Evolutionary conservation across 2,329 filamentous ascomycete species (phyloP), one percentile per base, ranked within the genome.

Genomic region (Pseudocercospora vitis): DNA sequence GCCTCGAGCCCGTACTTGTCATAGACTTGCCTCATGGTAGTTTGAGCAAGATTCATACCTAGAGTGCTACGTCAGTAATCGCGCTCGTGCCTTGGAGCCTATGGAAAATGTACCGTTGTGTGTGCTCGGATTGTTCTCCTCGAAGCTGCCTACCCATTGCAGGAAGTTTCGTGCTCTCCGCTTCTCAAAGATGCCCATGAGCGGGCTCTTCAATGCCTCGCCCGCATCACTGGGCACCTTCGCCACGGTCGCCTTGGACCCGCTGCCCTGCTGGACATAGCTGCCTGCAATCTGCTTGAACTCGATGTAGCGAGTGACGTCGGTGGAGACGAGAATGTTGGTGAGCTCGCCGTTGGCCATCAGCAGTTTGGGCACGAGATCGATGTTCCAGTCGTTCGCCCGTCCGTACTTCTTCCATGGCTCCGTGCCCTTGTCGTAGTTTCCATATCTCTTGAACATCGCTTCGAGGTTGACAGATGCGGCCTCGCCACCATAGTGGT

Each of bases 151-250:
- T 66, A 96, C 84, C 90, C 91, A 97, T 75, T 96, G 90, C 67
- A 97, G 83, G 77, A 97, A 99, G 74, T 85, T 87, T 84, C 95
- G 95, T 75, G 95, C 95, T 67, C 94, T 83, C 68, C 91, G 86
- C 84, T 99, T 99, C 81, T 99, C 94, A 61, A 96, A 96, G 56
- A 97, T 80, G 55, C 94, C 94, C 90, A 99, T 96, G 67, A 99
- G 79, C 48, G 91, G 91, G 47, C 92, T 97, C 68, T 87, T 85
- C 67, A 97, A 81, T 60, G 94, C 91, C 78, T 99, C 94, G 52
- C 78, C 83, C 39, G 92, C 90, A 76, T 95, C 91, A 50, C 91
- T 95, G 46, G 94, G 94, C 32, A 99, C 94, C 81, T 97, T 99
- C 69, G 92, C 92, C 58, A 97, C 88, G 39, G 90, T 96, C 52